A percentile compares a stretch with the other conserved stretches of the same genome.
Conservation (phyloP, 106 monocot species). For the Acorus calamus region DNA sequence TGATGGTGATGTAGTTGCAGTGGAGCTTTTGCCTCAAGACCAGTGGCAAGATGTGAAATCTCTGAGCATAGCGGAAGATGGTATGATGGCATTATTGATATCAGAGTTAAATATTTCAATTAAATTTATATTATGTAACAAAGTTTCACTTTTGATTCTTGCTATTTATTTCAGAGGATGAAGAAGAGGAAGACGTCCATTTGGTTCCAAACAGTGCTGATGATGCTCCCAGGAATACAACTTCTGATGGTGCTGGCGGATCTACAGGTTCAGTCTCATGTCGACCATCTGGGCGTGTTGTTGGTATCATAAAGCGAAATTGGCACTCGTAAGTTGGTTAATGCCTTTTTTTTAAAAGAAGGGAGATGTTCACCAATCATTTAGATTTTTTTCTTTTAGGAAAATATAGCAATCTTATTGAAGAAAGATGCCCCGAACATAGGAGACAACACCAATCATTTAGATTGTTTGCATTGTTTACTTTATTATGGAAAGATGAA, state of each 20-base stretch:
- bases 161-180: constrained; percentile 51
- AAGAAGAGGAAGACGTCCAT: constrained; percentile 81
- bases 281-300: constrained; percentile 68
- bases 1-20: constrained; percentile 97
- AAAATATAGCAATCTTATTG: too few species aligned
- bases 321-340: constrained; percentile 92
- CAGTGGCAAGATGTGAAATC: constrained; percentile 68
- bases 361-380: background rate
- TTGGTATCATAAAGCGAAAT: constrained; percentile 97
- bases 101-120: background rate
- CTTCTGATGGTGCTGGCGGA: constrained; percentile 20
- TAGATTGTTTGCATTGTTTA: too few species aligned
- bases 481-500: too few species aligned
- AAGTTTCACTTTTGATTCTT: constrained; percentile 4
- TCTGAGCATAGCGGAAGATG: constrained; percentile 63
- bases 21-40: constrained; percentile 85
- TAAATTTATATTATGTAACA: background rate
- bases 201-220: constrained; percentile 85
- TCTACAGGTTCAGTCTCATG: constrained; percentile 25
- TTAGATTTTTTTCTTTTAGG: background rate
- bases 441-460: too few species aligned
- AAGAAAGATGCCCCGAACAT: too few species aligned
- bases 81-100: constrained; percentile 26
- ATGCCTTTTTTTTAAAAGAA: constrained; percentile 3
- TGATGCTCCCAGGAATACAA: constrained; percentile 77